Conservation (phyloP, 257 asterid genomes). For the Fraxinus excelsior region DNA sequence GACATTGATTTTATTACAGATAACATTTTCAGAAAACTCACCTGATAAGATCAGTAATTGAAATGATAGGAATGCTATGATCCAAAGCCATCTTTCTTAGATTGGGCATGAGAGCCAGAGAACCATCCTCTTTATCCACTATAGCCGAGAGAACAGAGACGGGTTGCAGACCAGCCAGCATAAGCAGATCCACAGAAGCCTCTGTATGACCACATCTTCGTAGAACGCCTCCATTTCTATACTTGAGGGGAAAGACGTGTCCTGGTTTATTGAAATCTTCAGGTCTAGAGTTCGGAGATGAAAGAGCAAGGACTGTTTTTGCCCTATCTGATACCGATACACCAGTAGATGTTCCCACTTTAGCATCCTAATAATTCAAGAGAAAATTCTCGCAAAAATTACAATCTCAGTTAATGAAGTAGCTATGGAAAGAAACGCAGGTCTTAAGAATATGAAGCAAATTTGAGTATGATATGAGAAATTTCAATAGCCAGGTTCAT, state of each 20-base stretch:
- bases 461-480: no score
- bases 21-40: slow-evolving; percentile 1
- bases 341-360: slow-evolving; percentile 69
- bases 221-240: slow-evolving; percentile 75
- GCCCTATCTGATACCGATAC: slow-evolving; percentile 87
- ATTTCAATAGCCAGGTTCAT: not conserved
- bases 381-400: not conserved
- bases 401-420: no score
- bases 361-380: slow-evolving; percentile 59
- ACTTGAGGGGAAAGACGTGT: slow-evolving; percentile 86
- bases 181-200: slow-evolving; percentile 75
- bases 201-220: slow-evolving; percentile 87
- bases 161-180: slow-evolving; percentile 58
- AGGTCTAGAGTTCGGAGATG: slow-evolving; percentile 64
- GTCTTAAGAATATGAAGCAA: no score
- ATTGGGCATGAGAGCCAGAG: slow-evolving; percentile 51
- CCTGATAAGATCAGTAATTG: slow-evolving; percentile 82
- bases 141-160: slow-evolving; percentile 64
- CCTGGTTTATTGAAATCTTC: slow-evolving; percentile 85
- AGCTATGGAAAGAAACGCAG: no score
- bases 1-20: not conserved
- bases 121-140: slow-evolving; percentile 63
- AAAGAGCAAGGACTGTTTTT: slow-evolving; percentile 64
- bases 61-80: slow-evolving; percentile 62
- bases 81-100: slow-evolving; percentile 55